Conservation (phyloP, 169 alveolate genomes). For the Plasmodium reichenowi region DNA sequence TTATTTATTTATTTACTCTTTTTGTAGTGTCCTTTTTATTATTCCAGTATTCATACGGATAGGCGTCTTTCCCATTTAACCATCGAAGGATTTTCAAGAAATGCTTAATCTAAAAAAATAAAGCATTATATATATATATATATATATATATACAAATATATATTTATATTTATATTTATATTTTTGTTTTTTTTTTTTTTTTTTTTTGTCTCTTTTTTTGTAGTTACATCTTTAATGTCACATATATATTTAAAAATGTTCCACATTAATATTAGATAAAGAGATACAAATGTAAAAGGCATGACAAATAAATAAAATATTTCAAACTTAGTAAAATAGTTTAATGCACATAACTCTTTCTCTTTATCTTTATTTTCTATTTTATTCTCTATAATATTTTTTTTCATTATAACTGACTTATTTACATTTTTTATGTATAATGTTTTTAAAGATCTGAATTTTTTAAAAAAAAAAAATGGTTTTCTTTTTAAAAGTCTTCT, state of each 20-base stretch:
- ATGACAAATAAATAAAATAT: conserved; percentile 39
- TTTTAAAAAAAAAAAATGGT: background rate
- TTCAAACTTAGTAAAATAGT: conserved; percentile 44
- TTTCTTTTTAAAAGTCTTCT: conserved; percentile 24
- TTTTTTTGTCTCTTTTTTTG: background rate
- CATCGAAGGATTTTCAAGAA: conserved; percentile 27
- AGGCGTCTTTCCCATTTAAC: conserved; percentile 42
- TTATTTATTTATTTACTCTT: background rate
- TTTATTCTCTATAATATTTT: background rate
- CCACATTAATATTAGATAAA: conserved; percentile 40
- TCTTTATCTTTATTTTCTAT: conserved; percentile 8
- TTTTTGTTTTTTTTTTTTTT: background rate
- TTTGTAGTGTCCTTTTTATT: background rate
- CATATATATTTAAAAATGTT: conserved; percentile 59
- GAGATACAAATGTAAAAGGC: conserved; percentile 53
- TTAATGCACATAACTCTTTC: conserved; percentile 13
- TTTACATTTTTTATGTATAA: background rate
- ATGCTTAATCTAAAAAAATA: conserved; percentile 24
- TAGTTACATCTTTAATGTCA: conserved; percentile 42
- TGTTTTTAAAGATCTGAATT: conserved; percentile 4
- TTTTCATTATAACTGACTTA: conserved; percentile 8
- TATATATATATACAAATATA: background rate
- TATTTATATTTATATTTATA: background rate
- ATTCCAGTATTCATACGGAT: conserved; percentile 31
- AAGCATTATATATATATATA: background rate